These are phyloP conservation scores for Pythium rishiriense DNA, from an alignment of 352 stramenopile species.

Conservation along the genomic window DNA sequence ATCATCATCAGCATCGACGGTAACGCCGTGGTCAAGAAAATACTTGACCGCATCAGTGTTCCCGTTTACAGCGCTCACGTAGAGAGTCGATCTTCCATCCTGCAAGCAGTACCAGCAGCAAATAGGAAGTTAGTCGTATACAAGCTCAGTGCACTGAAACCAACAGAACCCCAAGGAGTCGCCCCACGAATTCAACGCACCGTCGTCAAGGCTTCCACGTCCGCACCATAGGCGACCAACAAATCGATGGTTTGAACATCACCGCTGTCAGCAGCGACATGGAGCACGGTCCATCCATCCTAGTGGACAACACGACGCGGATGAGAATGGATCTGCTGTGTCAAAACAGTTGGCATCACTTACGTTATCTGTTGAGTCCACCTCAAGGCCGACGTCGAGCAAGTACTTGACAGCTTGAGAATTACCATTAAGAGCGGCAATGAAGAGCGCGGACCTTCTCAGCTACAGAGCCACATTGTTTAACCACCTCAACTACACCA, in stretches of 20 bases:
- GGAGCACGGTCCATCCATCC: constrained; percentile 2
- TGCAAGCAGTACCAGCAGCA: too few relatives aligned
- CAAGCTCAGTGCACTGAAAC: too few relatives aligned
- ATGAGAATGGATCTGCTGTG: too few relatives aligned
- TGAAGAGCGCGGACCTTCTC: constrained; percentile 1
- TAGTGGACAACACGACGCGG: neutral
- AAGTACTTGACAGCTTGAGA: constrained; percentile 7
- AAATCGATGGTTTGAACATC: constrained; percentile 2
- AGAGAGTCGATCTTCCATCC: neutral
- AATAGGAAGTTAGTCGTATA: too few relatives aligned
- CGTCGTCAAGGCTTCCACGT: neutral
- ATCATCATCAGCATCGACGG: neutral
- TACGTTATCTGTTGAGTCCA: neutral
- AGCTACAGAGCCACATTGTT: neutral
- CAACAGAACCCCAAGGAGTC: too few relatives aligned
- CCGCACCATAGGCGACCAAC: neutral
- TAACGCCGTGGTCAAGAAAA: neutral
- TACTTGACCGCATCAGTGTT: neutral
- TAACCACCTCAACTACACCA: too few relatives aligned
- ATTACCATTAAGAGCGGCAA: neutral
- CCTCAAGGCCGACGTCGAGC: neutral
- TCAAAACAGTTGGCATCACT: too few relatives aligned
- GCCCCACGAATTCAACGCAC: too few relatives aligned
- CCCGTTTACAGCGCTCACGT: neutral
- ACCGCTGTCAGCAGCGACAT: neutral